Percentiles rank a stretch among this genome's conserved stretches.
These are phyloP conservation scores for Cymbopogon citratus DNA, from an alignment of 176 grass and related monocot genomes.

Conservation along the genomic window DNA sequence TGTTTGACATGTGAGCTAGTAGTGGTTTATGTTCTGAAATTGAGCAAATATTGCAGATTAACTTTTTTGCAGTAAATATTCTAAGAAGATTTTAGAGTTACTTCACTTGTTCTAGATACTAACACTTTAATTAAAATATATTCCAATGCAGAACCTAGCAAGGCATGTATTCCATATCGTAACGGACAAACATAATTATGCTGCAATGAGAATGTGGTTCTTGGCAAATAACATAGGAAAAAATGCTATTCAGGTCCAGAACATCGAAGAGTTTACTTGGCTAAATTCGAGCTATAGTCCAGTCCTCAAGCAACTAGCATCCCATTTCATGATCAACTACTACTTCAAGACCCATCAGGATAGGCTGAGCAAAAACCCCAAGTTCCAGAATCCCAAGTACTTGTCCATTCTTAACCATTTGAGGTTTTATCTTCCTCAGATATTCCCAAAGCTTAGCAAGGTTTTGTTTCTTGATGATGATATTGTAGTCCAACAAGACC, in stretches of 20 bases:
- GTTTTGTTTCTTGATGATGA: constrained; percentile 88
- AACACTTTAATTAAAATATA: not conserved
- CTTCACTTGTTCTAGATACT: not conserved
- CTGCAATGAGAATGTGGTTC: constrained; percentile 93
- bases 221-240: constrained; percentile 49
- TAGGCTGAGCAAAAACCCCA: constrained; percentile 48
- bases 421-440: constrained; percentile 74
- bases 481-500: constrained; percentile 62
- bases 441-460: constrained; percentile 77
- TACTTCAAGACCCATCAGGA: constrained; percentile 52
- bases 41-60: too few relatives aligned
- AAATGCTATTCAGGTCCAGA: constrained; percentile 55
- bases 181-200: constrained; percentile 75
- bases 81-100: not conserved
- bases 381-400: constrained; percentile 82
- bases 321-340: constrained; percentile 73
- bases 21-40: too few relatives aligned
- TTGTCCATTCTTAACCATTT: constrained; percentile 75
- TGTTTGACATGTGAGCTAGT: not conserved
- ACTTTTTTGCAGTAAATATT: not conserved
- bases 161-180: constrained; percentile 80
- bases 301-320: constrained; percentile 65
- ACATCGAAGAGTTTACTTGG: constrained; percentile 66
- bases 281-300: constrained; percentile 79
- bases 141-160: constrained; percentile 50